Base-by-base conservation (phyloP, 2,329 filamentous ascomycete species). In the Fusarium subglutinans region DNA sequence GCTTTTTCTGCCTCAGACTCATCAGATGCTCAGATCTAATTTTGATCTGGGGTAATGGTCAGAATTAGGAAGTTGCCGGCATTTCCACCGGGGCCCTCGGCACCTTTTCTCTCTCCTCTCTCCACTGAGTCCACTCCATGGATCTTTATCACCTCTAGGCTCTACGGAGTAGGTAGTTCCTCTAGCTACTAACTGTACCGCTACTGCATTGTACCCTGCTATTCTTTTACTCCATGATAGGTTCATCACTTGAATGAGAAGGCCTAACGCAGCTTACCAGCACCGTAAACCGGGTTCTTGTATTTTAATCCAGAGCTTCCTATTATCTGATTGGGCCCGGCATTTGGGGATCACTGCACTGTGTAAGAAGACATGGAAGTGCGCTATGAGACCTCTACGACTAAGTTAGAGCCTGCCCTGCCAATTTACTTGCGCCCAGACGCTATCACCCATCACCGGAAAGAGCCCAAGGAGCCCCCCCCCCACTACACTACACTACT, bases 371-470 rank as follows among this genome's bases (percentile, higher is more conserved):
- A 22, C 33, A 51, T 44, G 41, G n/a, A 45, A 37, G 50, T 37
- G 50, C 33, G 26, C 60, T 56, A 51, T 22, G 35, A 35, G 45
- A 28, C 44, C 41, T 33, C 30, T 41, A 37, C 4, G 24, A 28
- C 24, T n/a, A n/a, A n/a, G n/a, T n/a, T 40, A 18, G 51, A 54
- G 28, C 54, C 59, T 40, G 41, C 56, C 56, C 59, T 40, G 41
- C 56, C 56, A 63, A 44, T 63, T 63, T 69, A 51, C 44, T 55
- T 56, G 11, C 30, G 65, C 35, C 51, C 51, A 65, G 69, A 50
- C 72, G 55, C 65, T 60, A 65, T 75, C 64, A 54, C 51, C 51
- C 62, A 63, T 63, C 57, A 65, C 67, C 44, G 63, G 72, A 57
- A 69, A 53, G 56, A 64, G 51, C 51, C 63, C 72, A 51, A 51